Base-by-base conservation (phyloP, 129 eudicot genomes). In the Chrysanthemum makinoi region DNA sequence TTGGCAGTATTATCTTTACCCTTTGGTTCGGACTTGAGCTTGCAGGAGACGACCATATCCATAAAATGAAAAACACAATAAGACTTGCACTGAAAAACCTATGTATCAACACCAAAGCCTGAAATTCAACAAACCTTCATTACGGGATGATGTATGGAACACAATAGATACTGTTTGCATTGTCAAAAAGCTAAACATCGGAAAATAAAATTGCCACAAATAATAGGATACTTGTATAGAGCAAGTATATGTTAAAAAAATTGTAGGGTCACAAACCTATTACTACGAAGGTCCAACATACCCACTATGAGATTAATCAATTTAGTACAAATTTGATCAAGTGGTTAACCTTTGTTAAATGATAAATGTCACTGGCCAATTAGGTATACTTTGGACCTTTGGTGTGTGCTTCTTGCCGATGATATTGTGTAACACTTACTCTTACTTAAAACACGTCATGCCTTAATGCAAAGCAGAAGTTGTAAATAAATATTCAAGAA, bases 51-150 rank as follows among this genome's bases (percentile, higher is more conserved):
- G 98, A 88, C 4, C 70, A 76, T 76, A 84, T 72, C 96, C 96
- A 92, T 65, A 92, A 72, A 65, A 86, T 47, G 77, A 86, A 92
- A 82, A 92, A 89, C 22, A 85, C 61, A 82, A 89, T 78, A 75
- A 92, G 95, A 77, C 89, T 84, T 62, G 76, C 67, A 66, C 98
- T 73, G 65, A 92, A 92, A 83, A 92, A 89, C 83, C 98, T 84
- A 75, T 84, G 91, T 81, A 92, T 92, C 79, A 86, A 85, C 68
- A 83, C 83, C 86, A 92, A 86, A 53, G 91, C 98, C 98, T 92
- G 98, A 43, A 79, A 80, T 72, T 71, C 65, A 85, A 69, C 76
- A 69, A 72, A 49, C 57, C 44, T 47, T 12, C 18, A 66, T 55
- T 76, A 59, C 30, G 20, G 22, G 65, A 22, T 43, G 63, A 65